phyloP scores from a whole-genome alignment of 176 grass and related monocot species.

The Zizania latifolia region DNA sequence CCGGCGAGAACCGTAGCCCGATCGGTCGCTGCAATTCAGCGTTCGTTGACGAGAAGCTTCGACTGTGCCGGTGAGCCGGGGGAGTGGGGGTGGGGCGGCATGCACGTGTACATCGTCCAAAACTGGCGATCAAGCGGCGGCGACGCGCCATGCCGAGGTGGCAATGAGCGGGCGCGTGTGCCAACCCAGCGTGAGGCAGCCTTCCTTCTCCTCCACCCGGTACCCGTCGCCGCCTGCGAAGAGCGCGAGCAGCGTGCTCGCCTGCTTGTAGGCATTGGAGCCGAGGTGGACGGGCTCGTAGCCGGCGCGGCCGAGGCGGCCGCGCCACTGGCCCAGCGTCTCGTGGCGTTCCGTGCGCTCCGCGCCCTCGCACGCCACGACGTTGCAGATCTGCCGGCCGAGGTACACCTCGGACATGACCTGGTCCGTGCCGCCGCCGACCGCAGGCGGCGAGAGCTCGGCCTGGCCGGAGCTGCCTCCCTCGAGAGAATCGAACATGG shows the following conservation, averaged over 20 bases:
- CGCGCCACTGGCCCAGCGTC: constrained; percentile 67
- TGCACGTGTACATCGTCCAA: constrained; percentile 22
- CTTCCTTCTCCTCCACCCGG: constrained; percentile 84
- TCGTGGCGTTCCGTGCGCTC: constrained; percentile 94
- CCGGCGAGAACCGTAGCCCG: constrained; percentile 26
- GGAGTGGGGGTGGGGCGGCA: neutral
- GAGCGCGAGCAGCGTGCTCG: constrained; percentile 83
- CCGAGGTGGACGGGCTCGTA: constrained; percentile 84
- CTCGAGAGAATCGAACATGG: constrained; percentile 96
- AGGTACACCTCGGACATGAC: constrained; percentile 90
- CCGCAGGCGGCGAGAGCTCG: constrained; percentile 1
- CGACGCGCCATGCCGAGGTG: constrained; percentile 79
- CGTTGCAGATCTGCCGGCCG: constrained; percentile 92
- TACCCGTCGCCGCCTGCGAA: constrained; percentile 88
- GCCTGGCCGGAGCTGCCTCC: constrained; percentile 41
- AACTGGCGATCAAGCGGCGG: constrained; percentile 29
- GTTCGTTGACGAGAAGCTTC: constrained; percentile 26
- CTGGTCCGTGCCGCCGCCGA: constrained; percentile 36
- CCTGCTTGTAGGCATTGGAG: constrained; percentile 95
- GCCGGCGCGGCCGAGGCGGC: constrained; percentile 52
- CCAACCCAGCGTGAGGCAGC: constrained; percentile 90
- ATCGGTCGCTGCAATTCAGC: constrained; percentile 30
- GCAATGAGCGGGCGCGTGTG: constrained; percentile 85
- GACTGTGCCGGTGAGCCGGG: neutral
- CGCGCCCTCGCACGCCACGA: constrained; percentile 75